phyloP scores from a whole-genome alignment of 116 monocot genomes.

The Posidonia oceanica region DNA sequence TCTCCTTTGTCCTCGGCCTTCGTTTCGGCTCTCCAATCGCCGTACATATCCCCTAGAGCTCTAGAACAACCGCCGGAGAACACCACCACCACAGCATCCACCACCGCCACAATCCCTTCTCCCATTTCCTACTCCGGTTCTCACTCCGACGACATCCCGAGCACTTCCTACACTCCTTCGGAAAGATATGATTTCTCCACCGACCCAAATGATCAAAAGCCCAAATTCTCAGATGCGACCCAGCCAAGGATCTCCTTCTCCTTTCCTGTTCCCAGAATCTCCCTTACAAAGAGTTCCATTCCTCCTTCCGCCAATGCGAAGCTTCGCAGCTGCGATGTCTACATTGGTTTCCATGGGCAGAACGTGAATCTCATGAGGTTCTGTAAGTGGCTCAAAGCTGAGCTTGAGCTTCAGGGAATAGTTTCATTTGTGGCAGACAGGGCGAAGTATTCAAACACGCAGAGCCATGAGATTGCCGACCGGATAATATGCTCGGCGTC shows the following conservation, averaged over 20 bases:
- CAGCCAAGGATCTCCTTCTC: conserved; percentile 73
- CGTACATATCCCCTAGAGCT: conserved; percentile 84
- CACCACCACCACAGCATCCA: conserved; percentile 1
- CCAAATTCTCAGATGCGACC: conserved; percentile 41
- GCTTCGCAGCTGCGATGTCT: conserved; percentile 83
- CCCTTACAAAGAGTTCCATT: conserved; percentile 46
- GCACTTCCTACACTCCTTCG: conserved; percentile 67
- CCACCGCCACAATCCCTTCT: conserved; percentile 21
- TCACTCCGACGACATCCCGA: conserved; percentile 63
- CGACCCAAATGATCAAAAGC: conserved; percentile 35
- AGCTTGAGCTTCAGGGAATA: conserved; percentile 85
- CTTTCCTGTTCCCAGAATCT: conserved; percentile 68
- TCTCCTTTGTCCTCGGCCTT: conserved; percentile 83
- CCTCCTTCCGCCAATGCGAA: conserved; percentile 66
- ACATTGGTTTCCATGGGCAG: conserved; percentile 83
- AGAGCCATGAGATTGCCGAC: conserved; percentile 89
- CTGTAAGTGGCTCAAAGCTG: conserved; percentile 84
- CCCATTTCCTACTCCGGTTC: conserved; percentile 55
- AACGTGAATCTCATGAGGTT: conserved; percentile 50
- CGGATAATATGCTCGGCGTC: conserved; percentile 76
- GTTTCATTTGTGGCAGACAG: conserved; percentile 78
- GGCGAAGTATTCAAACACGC: conserved; percentile 67
- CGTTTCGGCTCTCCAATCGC: conserved; percentile 86
- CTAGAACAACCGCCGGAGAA: conserved; percentile 15
- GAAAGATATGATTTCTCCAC: conserved; percentile 47